A percentile compares a stretch with the other conserved stretches of the same genome.
Conservation (phyloP, 1,284 basidiomycete genomes). For the Ustilago curta region DNA sequence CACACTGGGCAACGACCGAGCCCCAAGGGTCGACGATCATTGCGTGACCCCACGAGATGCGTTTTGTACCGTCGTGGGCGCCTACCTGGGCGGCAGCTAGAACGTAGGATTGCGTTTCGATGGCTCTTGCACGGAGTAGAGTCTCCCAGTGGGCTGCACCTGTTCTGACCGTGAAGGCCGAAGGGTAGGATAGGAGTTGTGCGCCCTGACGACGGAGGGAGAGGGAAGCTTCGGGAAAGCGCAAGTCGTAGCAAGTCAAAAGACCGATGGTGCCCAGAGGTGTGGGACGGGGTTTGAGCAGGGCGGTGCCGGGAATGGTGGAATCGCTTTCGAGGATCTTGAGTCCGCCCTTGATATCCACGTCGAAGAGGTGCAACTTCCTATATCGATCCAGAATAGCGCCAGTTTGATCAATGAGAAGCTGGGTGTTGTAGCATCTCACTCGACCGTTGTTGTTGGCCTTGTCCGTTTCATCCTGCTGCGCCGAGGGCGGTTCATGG, state of each 20-base stretch:
- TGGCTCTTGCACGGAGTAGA: constrained; percentile 69
- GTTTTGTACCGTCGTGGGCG: constrained; percentile 56
- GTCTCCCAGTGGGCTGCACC: constrained; percentile 69
- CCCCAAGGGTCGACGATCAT: constrained; percentile 69
- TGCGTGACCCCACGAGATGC: constrained; percentile 67
- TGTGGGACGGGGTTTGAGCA: constrained; percentile 67
- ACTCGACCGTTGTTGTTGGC: constrained; percentile 44
- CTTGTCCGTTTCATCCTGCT: constrained; percentile 50
- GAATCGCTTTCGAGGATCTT: constrained; percentile 67
- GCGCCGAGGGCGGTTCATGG: constrained; percentile 70
- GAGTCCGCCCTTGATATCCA: constrained; percentile 70
- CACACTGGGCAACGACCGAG: constrained; percentile 62
- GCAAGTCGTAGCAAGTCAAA: constrained; percentile 74
- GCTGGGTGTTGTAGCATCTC: constrained; percentile 72
- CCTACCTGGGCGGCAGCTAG: constrained; percentile 70
- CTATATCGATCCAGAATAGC: constrained; percentile 70
- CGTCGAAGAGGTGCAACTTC: constrained; percentile 73
- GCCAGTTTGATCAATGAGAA: constrained; percentile 71
- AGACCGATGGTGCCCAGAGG: constrained; percentile 70
- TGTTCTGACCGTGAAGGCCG: constrained; percentile 72
- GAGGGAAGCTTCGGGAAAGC: constrained; percentile 72
- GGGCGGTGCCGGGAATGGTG: constrained; percentile 69
- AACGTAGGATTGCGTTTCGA: constrained; percentile 71
- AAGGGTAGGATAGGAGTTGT: constrained; percentile 72
- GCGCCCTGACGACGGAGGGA: constrained; percentile 71